Evolutionary conservation across 441 rosid genomes (phyloP).

Genomic region (Pelargonium citronellum): DNA sequence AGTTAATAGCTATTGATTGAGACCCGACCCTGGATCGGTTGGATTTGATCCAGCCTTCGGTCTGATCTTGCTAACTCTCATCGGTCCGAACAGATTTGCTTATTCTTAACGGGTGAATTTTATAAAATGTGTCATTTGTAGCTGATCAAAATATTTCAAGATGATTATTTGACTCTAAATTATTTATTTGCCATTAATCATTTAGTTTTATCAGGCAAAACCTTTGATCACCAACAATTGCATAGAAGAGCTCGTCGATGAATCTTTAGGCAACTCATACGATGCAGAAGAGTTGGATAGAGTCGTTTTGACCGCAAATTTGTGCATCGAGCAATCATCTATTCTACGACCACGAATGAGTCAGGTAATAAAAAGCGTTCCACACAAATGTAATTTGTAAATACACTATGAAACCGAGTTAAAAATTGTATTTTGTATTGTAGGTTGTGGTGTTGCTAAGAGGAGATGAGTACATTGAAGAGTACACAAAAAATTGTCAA

Average conservation of each 20-base stretch:
- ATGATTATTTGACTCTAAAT: neutral
- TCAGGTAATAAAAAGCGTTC: no score
- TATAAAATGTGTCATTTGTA: no score
- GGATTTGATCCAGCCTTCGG: no score
- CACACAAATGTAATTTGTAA: no score
- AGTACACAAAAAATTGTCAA: conserved; percentile 27
- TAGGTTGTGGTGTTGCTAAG: conserved; percentile 63
- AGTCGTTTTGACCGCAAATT: conserved; percentile 58
- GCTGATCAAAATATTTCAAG: no score
- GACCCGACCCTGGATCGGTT: no score
- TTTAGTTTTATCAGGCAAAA: neutral
- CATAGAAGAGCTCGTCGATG: conserved; percentile 51
- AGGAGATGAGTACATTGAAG: conserved; percentile 40
- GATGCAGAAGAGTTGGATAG: conserved; percentile 57
- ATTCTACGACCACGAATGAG: conserved; percentile 78
- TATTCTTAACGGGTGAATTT: no score
- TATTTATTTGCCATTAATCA: neutral
- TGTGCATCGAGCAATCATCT: conserved; percentile 73
- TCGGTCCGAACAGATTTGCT: no score
- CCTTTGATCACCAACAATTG: conserved; percentile 35
- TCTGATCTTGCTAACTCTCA: no score
- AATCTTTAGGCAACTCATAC: conserved; percentile 48
- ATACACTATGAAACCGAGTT: no score
- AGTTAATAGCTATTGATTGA: no score
- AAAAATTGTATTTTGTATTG: no score